Evolutionary conservation across 441 rosid genomes (phyloP).

Genomic region (Jatropha podagrica): DNA sequence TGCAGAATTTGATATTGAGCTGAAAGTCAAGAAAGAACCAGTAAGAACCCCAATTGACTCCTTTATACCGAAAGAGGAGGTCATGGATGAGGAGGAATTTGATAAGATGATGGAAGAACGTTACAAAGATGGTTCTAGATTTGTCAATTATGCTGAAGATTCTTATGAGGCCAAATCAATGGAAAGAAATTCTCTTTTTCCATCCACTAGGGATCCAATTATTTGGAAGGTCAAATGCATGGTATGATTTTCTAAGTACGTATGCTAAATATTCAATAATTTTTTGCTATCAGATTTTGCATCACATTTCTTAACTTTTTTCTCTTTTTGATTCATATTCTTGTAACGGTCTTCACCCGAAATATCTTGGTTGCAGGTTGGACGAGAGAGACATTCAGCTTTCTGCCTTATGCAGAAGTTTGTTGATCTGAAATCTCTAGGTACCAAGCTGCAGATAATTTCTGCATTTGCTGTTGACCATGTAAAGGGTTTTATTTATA

Average conservation of each 20-base stretch:
- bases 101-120: slow-evolving; percentile 89
- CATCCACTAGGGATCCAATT: slow-evolving; percentile 57
- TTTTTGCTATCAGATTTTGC: not conserved
- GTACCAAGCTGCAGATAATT: slow-evolving; percentile 57
- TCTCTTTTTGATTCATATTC: not conserved
- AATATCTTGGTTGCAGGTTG: slow-evolving; percentile 52
- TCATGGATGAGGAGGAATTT: slow-evolving; percentile 69
- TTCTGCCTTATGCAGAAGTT: slow-evolving; percentile 96
- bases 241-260: slow-evolving; percentile 42
- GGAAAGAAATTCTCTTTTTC: slow-evolving; percentile 51
- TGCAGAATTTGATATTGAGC: slow-evolving; percentile 47
- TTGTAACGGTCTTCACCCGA: slow-evolving; percentile 15
- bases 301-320: not conserved
- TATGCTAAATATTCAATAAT: not conserved
- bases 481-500: slow-evolving; percentile 68
- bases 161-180: slow-evolving; percentile 48
- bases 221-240: slow-evolving; percentile 93
- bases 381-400: slow-evolving; percentile 71
- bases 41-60: slow-evolving; percentile 40
- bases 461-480: slow-evolving; percentile 80
- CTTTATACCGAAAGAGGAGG: slow-evolving; percentile 78
- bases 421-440: slow-evolving; percentile 63
- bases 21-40: slow-evolving; percentile 41
- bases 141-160: slow-evolving; percentile 54
- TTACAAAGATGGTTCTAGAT: slow-evolving; percentile 51